Base-by-base conservation (phyloP, 148 eudicot genomes). In the Pouteria glomerata region DNA sequence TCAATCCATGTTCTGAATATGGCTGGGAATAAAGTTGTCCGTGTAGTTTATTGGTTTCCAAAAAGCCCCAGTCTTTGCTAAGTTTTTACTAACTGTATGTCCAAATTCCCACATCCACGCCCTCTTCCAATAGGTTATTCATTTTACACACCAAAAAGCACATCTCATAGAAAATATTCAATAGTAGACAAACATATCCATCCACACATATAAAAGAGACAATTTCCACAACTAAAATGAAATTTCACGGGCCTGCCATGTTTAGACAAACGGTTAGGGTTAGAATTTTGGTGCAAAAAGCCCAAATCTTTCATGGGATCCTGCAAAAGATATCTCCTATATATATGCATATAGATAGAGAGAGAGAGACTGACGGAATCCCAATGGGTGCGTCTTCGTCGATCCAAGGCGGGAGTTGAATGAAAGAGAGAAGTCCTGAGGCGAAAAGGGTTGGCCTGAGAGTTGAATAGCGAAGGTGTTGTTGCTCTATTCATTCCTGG, bases 331-430 rank as follows among this genome's bases (percentile, higher is more conserved):
- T 15, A 30, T 13, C 18, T 8, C 26, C 23, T 12, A 65, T 34
- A 61, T 18, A 68, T 2, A 53, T 47, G 51, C 37, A 73, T 35
- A 56, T 48, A 52, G 52, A 24, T 19, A 66, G 30, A 44, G 59
- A 55, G 57, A 44, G 31, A 55, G 57, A 57, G 65, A 71, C 89
- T 75, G 50, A 86, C 94, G 66, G 76, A 50, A 56, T 81, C 83
- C 91, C 91, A 83, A 53, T 74, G 63, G 79, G 82, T 81, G 57
- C 93, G 91, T 14, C 91, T 87, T 59, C 73, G 83, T 31, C 97
- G 88, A 42, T 88, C 91, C 63, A 86, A 78, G 72, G 80, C 67
- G 51, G 96, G 79, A 55, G 89, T 85, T 27, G 91, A 85, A 83
- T 90, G 97, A 47, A 92, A 92, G 33, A 85, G 78, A 19, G 84